Evolutionary conservation across 2,329 filamentous ascomycete genomes (phyloP).

Genomic region (Fusarium verticillioides): DNA sequence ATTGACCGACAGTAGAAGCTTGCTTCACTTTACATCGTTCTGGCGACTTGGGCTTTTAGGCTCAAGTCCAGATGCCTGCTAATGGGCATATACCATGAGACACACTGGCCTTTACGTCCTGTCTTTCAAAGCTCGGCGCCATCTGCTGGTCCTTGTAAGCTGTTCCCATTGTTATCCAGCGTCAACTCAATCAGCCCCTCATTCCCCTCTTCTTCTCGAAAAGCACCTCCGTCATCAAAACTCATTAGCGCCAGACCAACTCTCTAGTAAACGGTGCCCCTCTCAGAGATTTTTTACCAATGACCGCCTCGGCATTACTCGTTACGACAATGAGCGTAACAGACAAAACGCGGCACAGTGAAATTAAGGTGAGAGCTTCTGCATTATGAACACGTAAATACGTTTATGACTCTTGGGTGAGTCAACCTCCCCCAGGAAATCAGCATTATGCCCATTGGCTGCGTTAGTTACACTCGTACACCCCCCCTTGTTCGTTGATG

Average conservation of each 20-base stretch:
- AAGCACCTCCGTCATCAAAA: constrained; percentile 43
- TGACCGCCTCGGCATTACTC: constrained; percentile 37
- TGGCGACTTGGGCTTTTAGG: neutral
- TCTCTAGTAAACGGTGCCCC: constrained; percentile 37
- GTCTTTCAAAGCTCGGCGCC: neutral
- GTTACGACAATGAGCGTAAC: neutral
- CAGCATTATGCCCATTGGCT: constrained; percentile 32
- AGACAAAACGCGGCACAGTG: constrained; percentile 15
- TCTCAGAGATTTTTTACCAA: constrained; percentile 37
- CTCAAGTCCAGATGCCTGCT: neutral
- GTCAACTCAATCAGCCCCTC: constrained; percentile 21
- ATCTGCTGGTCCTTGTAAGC: neutral
- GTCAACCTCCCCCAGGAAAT: constrained; percentile 27
- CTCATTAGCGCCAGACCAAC: constrained; percentile 36
- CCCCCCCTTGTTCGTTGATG: constrained; percentile 31
- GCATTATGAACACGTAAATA: constrained; percentile 31
- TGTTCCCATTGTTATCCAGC: neutral
- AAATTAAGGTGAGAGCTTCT: constrained; percentile 22
- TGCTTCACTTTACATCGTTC: neutral
- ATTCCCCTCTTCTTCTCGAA: constrained; percentile 21
- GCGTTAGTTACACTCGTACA: constrained; percentile 27
- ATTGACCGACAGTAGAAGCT: constrained; percentile 6
- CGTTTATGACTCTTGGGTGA: constrained; percentile 32
- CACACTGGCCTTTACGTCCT: neutral
- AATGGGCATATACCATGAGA: neutral